Percentiles rank a stretch among this genome's conserved stretches.
phyloP scores from a whole-genome alignment of 176 grass and related monocot species.

The Cenchrus purpureus region DNA sequence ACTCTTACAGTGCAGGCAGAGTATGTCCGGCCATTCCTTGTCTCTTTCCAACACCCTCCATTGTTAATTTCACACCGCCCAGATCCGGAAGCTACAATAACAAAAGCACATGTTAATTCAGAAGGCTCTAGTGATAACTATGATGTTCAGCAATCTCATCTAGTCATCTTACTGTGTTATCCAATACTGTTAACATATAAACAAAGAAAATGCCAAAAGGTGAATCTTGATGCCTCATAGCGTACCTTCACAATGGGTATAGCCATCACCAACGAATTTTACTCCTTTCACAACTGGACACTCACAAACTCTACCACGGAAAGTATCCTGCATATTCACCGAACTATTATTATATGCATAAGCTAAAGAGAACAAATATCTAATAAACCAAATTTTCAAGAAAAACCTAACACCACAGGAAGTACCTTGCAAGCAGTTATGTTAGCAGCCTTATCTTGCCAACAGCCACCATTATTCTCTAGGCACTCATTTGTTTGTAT shows the following conservation, averaged over 20 bases:
- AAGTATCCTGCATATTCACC: constrained; percentile 77
- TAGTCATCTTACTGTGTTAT: not conserved
- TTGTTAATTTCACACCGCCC: constrained; percentile 89
- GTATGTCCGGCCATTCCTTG: constrained; percentile 58
- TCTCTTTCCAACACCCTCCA: constrained; percentile 94
- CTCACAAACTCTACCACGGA: constrained; percentile 86
- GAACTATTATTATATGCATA: constrained; percentile 17
- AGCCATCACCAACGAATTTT: constrained; percentile 95
- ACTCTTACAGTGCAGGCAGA: constrained; percentile 88
- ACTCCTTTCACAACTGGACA: constrained; percentile 81
- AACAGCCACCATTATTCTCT: constrained; percentile 97
- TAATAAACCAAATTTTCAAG: not conserved
- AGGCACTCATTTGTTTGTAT: constrained; percentile 99
- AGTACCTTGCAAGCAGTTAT: constrained; percentile 96
- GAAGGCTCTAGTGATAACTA: not conserved
- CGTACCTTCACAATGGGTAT: constrained; percentile 92
- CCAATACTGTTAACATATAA: not conserved
- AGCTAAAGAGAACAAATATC: constrained; percentile 24
- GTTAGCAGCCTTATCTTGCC: constrained; percentile 86
- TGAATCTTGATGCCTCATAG: constrained; percentile 1
- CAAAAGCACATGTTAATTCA: not conserved
- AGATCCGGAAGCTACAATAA: constrained; percentile 75
- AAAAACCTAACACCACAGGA: constrained; percentile 20
- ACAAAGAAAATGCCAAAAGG: not conserved
- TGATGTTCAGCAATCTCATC: not conserved